These are phyloP conservation scores for Solanum habrochaites DNA, from an alignment of 257 asterid species.

Conservation along the genomic window DNA sequence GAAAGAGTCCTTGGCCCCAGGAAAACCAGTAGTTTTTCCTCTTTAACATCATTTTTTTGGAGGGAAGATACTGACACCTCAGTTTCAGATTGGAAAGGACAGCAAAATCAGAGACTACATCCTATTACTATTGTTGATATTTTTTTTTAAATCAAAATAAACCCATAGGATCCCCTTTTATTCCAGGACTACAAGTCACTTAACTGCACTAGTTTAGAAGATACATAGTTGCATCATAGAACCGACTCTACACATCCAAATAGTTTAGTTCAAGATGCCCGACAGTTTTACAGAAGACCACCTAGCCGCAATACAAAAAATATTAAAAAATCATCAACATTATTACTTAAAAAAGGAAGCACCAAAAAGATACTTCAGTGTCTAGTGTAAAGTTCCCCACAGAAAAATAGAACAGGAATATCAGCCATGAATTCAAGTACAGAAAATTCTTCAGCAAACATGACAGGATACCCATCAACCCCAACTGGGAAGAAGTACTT, in stretches of 20 bases:
- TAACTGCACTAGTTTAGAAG: neutral
- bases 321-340: neutral
- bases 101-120: neutral
- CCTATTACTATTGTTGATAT: neutral
- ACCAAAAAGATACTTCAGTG: neutral
- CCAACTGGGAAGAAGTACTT: too few species aligned
- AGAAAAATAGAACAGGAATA: neutral
- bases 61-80: neutral
- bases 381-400: neutral
- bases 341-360: neutral
- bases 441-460: too few species aligned
- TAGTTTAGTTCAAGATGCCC: neutral
- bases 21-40: neutral
- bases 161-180: neutral
- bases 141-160: neutral
- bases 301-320: neutral
- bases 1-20: neutral
- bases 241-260: neutral
- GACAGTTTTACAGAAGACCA: neutral
- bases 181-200: neutral
- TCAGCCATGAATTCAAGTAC: too few species aligned
- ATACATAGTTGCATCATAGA: neutral
- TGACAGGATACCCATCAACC: too few species aligned
- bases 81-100: neutral
- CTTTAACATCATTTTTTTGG: neutral